phyloP scores from a whole-genome alignment of 805 yeast genomes.

The Jamesozyma hellenica region DNA sequence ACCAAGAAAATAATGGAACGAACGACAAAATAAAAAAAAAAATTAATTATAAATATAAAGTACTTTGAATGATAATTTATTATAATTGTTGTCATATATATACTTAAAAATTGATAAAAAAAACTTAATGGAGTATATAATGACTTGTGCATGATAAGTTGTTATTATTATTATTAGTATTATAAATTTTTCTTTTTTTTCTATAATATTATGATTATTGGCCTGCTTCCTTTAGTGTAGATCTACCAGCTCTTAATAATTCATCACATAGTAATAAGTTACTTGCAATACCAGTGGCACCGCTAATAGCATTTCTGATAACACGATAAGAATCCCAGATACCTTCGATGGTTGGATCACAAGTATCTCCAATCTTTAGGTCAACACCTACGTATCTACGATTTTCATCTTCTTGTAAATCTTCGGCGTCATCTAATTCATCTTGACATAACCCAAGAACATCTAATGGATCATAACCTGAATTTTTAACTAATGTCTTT shows the following conservation, averaged over 20 bases:
- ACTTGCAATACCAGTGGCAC: conserved; percentile 91
- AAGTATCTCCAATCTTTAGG: conserved; percentile 83
- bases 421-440: conserved; percentile 28
- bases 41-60: no score
- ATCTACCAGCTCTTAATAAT: conserved; percentile 90
- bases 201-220: background rate
- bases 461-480: conserved; percentile 89
- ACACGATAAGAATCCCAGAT: conserved; percentile 96
- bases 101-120: no score
- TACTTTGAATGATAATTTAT: no score
- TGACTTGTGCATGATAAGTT: background rate
- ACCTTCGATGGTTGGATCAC: conserved; percentile 91
- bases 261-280: conserved; percentile 92
- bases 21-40: no score
- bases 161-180: background rate
- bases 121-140: no score
- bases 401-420: conserved; percentile 48
- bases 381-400: conserved; percentile 86
- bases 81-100: no score
- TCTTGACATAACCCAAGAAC: conserved; percentile 84
- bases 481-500: conserved; percentile 82
- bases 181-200: background rate
- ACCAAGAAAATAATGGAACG: no score
- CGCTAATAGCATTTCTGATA: conserved; percentile 79
- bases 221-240: conserved; percentile 64